Percentiles rank a stretch among this genome's conserved stretches.
Conservation (phyloP, 1,284 basidiomycete species). For the Porodaedalea pini region DNA sequence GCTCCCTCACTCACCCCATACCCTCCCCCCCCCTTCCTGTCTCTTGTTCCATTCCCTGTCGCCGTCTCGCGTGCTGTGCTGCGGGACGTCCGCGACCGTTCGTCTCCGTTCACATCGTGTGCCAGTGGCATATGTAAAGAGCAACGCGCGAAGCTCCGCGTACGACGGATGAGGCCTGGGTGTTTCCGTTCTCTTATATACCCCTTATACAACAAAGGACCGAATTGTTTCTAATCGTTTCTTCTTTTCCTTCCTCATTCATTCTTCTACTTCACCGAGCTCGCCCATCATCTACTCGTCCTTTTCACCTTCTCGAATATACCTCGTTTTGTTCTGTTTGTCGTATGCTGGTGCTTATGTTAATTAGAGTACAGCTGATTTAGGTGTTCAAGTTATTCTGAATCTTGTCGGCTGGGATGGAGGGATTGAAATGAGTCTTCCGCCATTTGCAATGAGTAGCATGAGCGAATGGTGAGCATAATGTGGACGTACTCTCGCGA, state of each 20-base stretch:
- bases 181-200: slow-evolving; percentile 1
- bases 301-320: neutral
- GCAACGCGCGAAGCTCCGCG: neutral
- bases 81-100: neutral
- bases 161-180: neutral
- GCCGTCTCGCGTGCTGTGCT: neutral
- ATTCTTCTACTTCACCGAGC: too few relatives aligned
- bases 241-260: neutral
- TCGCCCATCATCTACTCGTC: neutral
- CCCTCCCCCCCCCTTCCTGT: neutral
- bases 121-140: neutral
- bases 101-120: neutral
- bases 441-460: too few relatives aligned
- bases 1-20: neutral
- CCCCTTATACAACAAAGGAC: slow-evolving; percentile 5
- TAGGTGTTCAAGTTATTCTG: neutral
- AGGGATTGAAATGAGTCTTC: too few relatives aligned
- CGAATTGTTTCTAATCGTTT: neutral
- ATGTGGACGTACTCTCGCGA: too few relatives aligned
- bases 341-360: neutral
- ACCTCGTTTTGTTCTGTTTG: neutral
- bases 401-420: neutral
- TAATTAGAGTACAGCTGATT: neutral
- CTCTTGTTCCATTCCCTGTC: neutral
- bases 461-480: too few relatives aligned